A percentile compares a stretch with the other conserved stretches of the same genome.
These are phyloP conservation scores for Neospermospora avenae DNA, from an alignment of 2,329 filamentous ascomycete genomes.

Conservation along the genomic window DNA sequence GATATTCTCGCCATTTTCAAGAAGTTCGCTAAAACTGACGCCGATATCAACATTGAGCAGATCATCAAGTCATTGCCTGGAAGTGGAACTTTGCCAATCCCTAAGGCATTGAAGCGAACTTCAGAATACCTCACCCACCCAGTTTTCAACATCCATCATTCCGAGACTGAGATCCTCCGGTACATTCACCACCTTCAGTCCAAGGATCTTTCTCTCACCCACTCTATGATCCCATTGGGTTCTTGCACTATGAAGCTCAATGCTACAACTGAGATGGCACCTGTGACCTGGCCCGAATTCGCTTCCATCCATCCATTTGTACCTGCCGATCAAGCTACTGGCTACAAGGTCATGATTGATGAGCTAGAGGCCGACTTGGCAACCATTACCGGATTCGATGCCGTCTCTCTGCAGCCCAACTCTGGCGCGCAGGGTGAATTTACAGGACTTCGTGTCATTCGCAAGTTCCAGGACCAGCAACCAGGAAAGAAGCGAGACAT, in stretches of 20 bases:
- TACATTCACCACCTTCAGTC: slow-evolving; percentile 93
- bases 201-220: slow-evolving; percentile 88
- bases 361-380: slow-evolving; percentile 74
- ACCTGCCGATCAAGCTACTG: slow-evolving; percentile 58
- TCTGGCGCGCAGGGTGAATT: slow-evolving; percentile 96
- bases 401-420: slow-evolving; percentile 89
- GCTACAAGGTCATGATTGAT: slow-evolving; percentile 67
- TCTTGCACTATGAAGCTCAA: slow-evolving; percentile 99
- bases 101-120: slow-evolving; percentile 62
- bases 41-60: slow-evolving; percentile 35
- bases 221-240: slow-evolving; percentile 96
- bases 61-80: slow-evolving; percentile 44
- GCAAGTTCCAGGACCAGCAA: slow-evolving; percentile 73
- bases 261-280: slow-evolving; percentile 87
- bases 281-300: slow-evolving; percentile 74
- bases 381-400: slow-evolving; percentile 84
- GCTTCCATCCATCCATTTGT: slow-evolving; percentile 80
- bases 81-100: slow-evolving; percentile 42
- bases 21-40: slow-evolving; percentile 31
- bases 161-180: slow-evolving; percentile 87
- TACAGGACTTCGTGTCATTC: slow-evolving; percentile 81
- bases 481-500: slow-evolving; percentile 74
- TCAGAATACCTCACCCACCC: slow-evolving; percentile 81
- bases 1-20: slow-evolving; percentile 56
- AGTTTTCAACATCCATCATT: slow-evolving; percentile 93